Evolutionary conservation across 805 yeast species (phyloP), one percentile per base, ranked within the genome.

Genomic region (Saccharomyces cerevisiae): DNA sequence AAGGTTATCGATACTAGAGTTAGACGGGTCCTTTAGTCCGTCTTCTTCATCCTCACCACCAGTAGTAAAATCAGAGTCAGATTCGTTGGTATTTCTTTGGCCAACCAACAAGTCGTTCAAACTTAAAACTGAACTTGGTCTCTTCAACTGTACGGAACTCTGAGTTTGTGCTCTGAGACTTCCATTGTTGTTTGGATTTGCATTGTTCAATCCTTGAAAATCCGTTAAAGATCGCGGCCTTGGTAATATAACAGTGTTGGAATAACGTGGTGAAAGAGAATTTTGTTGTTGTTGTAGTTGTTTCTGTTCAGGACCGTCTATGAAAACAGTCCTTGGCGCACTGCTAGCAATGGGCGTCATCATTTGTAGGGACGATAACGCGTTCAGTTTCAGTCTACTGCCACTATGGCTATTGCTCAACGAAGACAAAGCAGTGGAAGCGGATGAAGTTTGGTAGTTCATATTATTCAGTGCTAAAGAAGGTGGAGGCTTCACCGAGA

Each of bases 331-430:
- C 4, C 55, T 55, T 1, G 55, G 46, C 29, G 48, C 55, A 17
- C 54, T 41, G 53, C 57, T 61, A 53, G 75, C 66, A 28, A 81
- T 63, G 6, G 85, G 87, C 0, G 86, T 83, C 84, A 83, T 80
- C 63, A 83, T 74, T 63, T 83, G 87, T 52, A 84, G 66, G 2
- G 86, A 77, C 0, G 80, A 72, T 24, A 78, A 60, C 1, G 78
- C 75, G 56, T 68, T 73, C 21, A 74, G 56, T 28, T 68, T 57
- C 26, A 55, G 46, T 50, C 63, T 59, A 50, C 62, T 58, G 51
- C 52, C 55, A 49, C 53, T 58, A 29, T 54, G 56, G 30, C 58
- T 58, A 31, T 36, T 49, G 24, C 41, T 49, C 21, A 24, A 17
- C 36, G 43, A 36, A 21, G 43, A 36, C 10, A 17, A 36, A 17